Evolutionary conservation across 1,139 yeast species (phyloP), one percentile per base, ranked within the genome.

Genomic region (Spathaspora sp.): DNA sequence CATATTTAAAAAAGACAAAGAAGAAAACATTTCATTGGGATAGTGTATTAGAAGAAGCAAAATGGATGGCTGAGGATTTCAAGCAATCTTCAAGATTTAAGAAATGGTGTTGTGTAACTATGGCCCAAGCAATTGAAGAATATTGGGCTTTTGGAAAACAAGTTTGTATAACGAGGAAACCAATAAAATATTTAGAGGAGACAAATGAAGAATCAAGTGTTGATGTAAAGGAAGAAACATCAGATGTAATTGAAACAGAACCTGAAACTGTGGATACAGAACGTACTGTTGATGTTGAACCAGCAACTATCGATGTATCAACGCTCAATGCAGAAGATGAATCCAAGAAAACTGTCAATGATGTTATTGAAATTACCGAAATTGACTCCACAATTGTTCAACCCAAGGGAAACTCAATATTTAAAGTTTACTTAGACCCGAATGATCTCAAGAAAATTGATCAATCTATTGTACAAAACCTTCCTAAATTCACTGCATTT

Each of bases 51-150:
- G 80, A 81, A 38, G 99, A 93, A 62, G 88, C 82, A 56, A 80
- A 80, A 52, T 90, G 97, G 97, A 76, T 90, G 84, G 81, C 90
- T 7, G 75, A 78, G 5, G 97, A 90, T 60, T 86, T 86, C 57
- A 79, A 75, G 48, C 96, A 90, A 60, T 84, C 81, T 34, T 61
- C 81, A 17, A 85, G 86, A 60, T 80, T 76, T 57, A 88, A 86
- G 60, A 70, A 81, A 50, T 86, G 90, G 0, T 78, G 86, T 47
- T 86, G 95, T 59, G 78, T 81, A 10, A 73, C 76, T 39, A 69
- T 91, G 27, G 85, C 97, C 0, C 82, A 81, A 48, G 86, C 91
- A 0, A 77, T 91, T 0, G 68, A 69, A 51, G 96, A 89, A 49
- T 90, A 82, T 58, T 90, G 96, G 95, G 68, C 59, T 1, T 78